Base-by-base conservation (phyloP, 1,284 basidiomycete genomes). In the Apiotrichum brassicae region DNA sequence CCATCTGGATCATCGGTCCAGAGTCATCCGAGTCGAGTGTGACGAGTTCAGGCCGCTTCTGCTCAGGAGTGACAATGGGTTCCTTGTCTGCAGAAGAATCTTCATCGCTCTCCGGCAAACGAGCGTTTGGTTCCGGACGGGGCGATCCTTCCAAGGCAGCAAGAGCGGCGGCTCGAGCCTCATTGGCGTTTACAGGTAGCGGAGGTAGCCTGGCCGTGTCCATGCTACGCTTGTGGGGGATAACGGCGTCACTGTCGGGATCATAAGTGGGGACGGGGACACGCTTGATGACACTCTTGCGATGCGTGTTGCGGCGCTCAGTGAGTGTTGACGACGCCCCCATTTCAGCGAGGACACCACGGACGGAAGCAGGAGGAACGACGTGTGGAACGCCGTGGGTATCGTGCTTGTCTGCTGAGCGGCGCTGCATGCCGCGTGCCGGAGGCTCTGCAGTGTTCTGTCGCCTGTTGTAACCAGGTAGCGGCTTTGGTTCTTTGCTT, bases 281-380 rank as follows among this genome's bases (percentile, higher is more conserved):
- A 4, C 52, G 40, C 25, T 26, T 32, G 40, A 49, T 35, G 23
- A 34, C 32, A 22, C 48, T 49, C 23, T 41, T 46, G 25, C 53
- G 48, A 26, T 30, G 6, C 6, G 47, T 43, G 3, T 45, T 32
- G 4, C 49, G 49, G 24, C 48, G 50, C 11, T 49, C 36, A 2
- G 50, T 33, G 12, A 25, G 30, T 11, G 36, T 32, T 14, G 48
- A 48, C 23, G 38, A 41, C 19, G 39, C 28, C 8, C 35, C 43
- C 48, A 56, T 50, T 35, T 56, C 54, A 24, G 48, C 45, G n/a
- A 56, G 48, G 9, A 56, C 46, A 16, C 33, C 41, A 6, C 43
- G 48, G 16, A 53, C 54, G 4, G 37, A 32, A 11, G 40, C 25
- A 1, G 54, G 54, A 1, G 54, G 25, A 6, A 32, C 35, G 8